Conservation (phyloP, 306 rosid species). For the Luffa aegyptiaca region DNA sequence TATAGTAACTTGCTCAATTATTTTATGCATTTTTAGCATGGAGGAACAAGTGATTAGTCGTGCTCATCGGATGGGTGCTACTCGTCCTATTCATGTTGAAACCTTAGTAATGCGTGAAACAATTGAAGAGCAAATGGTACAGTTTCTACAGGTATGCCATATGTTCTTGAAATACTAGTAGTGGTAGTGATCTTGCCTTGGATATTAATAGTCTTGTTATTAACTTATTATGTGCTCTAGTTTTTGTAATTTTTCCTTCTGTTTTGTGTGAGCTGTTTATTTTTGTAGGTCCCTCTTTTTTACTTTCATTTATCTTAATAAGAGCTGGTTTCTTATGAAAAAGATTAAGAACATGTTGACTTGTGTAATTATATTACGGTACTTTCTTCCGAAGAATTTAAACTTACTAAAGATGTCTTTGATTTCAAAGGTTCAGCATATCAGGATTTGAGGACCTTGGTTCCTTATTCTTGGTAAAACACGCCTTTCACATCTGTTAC, state of each 20-base stretch:
- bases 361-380: not conserved
- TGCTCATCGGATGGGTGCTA: conserved; percentile 99
- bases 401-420: not conserved
- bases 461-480: not conserved
- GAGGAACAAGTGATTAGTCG: conserved; percentile 99
- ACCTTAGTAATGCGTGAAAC: conserved; percentile 89
- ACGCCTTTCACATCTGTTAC: not conserved
- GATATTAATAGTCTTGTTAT: not conserved
- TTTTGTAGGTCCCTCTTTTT: not conserved
- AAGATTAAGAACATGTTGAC: not conserved
- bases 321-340: not conserved
- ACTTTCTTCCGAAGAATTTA: not conserved
- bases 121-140: conserved; percentile 93
- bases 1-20: conserved; percentile 6
- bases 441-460: not conserved
- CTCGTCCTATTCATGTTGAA: conserved; percentile 85
- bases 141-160: conserved; percentile 54
- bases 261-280: not conserved
- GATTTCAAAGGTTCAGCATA: not conserved
- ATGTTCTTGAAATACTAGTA: not conserved
- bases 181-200: not conserved
- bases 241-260: not conserved
- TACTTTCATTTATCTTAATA: not conserved
- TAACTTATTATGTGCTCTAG: not conserved
- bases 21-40: conserved; percentile 43